These are phyloP conservation scores for Ceratocystis eucalypticola DNA, from an alignment of 2,329 filamentous ascomycete genomes.

Conservation along the genomic window DNA sequence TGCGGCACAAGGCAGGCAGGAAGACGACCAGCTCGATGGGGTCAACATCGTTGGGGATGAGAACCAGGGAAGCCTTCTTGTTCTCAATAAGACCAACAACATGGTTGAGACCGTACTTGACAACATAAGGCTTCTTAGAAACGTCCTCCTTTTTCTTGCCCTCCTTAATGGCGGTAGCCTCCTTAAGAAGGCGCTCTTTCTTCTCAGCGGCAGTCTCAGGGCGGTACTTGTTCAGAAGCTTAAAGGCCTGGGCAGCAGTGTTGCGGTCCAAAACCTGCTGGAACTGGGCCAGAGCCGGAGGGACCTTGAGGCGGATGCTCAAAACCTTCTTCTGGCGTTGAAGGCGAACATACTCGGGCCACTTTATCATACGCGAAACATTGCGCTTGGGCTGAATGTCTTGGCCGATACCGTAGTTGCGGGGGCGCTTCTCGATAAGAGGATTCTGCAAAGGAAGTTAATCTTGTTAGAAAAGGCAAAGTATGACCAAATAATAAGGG, in stretches of 20 bases:
- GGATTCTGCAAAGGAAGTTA: constrained; percentile 59
- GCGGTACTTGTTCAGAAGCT: constrained; percentile 99
- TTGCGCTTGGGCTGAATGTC: constrained; percentile 96
- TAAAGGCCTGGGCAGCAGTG: constrained; percentile 92
- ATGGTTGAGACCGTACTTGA: constrained; percentile 99
- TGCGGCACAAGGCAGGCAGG: constrained; percentile 96
- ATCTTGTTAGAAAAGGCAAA: constrained; percentile 16
- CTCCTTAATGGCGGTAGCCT: constrained; percentile 93
- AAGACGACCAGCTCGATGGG: constrained; percentile 99
- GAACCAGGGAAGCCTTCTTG: constrained; percentile 97
- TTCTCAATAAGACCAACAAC: constrained; percentile 95
- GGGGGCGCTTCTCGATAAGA: constrained; percentile 93
- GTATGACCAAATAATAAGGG: too few species aligned
- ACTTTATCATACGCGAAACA: constrained; percentile 96
- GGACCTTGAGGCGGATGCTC: constrained; percentile 96
- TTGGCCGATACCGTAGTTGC: constrained; percentile 98
- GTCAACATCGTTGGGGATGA: constrained; percentile 99
- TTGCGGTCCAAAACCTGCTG: constrained; percentile 93
- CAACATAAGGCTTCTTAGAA: constrained; percentile 98
- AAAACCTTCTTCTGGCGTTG: constrained; percentile 93
- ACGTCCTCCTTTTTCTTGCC: constrained; percentile 99
- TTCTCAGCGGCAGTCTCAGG: constrained; percentile 98
- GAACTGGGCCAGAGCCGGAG: constrained; percentile 94
- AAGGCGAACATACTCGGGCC: constrained; percentile 97
- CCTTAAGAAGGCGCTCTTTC: constrained; percentile 98